Conservation (phyloP, 192 early-diverging fungal species). For the Phycomyces blakesleeanus region DNA sequence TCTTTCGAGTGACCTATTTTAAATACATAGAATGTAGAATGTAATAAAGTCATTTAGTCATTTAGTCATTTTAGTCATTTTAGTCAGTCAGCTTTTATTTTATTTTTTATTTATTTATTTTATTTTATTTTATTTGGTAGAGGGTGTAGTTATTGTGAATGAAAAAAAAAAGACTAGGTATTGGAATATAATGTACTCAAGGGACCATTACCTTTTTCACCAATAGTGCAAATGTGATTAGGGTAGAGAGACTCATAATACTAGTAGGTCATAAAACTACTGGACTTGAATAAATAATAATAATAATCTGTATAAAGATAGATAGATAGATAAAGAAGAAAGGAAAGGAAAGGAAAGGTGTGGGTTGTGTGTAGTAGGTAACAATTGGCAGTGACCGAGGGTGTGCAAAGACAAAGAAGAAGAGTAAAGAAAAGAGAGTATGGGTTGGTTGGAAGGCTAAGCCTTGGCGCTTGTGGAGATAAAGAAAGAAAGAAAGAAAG, state of each 20-base stretch:
- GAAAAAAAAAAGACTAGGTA: too few relatives aligned
- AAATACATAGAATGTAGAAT: too few relatives aligned
- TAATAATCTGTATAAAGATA: constrained; percentile 14
- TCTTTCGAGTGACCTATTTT: neutral
- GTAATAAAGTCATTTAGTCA: too few relatives aligned
- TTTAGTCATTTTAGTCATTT: too few relatives aligned
- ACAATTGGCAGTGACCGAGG: too few relatives aligned
- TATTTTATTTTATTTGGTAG: too few relatives aligned
- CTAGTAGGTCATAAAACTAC: constrained; percentile 5
- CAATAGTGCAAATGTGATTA: constrained; percentile 19
- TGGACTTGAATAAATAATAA: neutral
- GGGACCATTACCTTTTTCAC: constrained; percentile 24
- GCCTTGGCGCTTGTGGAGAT: too few relatives aligned
- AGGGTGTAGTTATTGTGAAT: too few relatives aligned
- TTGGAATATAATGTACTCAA: neutral
- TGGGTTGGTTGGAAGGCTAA: too few relatives aligned
- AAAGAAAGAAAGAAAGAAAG: neutral
- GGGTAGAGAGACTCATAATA: constrained; percentile 16
- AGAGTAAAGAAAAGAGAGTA: too few relatives aligned
- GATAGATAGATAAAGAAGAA: constrained; percentile 8
- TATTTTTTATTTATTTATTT: constrained; percentile 1
- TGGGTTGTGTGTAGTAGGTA: too few relatives aligned
- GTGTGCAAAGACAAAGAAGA: too few relatives aligned
- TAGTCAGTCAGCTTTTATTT: neutral
- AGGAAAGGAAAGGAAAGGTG: neutral